Conservation (phyloP, 257 asterid species). For the Jacaranda mimosifolia region DNA sequence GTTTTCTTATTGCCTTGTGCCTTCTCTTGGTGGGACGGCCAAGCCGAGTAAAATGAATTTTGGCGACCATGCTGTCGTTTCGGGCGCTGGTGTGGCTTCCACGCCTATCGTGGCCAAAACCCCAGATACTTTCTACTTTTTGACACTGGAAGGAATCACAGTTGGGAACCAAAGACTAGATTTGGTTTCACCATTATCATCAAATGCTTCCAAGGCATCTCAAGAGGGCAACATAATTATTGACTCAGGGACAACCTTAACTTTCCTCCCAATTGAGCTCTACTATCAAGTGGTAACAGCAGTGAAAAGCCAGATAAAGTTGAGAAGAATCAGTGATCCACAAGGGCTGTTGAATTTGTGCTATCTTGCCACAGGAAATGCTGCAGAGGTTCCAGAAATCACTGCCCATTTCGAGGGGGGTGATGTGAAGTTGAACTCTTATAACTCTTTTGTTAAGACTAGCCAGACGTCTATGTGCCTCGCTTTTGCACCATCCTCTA, state of each 20-base stretch:
- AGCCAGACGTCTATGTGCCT: slow-evolving; percentile 45
- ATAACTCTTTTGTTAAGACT: slow-evolving; percentile 42
- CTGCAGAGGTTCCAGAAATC: slow-evolving; percentile 40
- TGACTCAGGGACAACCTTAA: slow-evolving; percentile 68
- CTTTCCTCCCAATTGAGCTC: slow-evolving; percentile 49
- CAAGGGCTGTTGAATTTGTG: slow-evolving; percentile 46
- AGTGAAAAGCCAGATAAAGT: slow-evolving; percentile 26
- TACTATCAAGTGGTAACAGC: slow-evolving; percentile 29
- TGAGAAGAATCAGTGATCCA: slow-evolving; percentile 36
- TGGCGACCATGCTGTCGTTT: slow-evolving; percentile 47
- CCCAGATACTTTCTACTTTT: slow-evolving; percentile 45
- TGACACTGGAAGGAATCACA: slow-evolving; percentile 60
- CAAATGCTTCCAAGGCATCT: not conserved
- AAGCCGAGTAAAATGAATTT: slow-evolving; percentile 57
- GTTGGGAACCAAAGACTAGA: slow-evolving; percentile 44
- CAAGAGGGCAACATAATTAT: slow-evolving; percentile 57
- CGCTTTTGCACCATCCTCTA: slow-evolving; percentile 40
- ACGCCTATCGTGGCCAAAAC: slow-evolving; percentile 50
- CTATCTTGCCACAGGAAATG: slow-evolving; percentile 20
- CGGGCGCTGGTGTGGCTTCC: slow-evolving; percentile 50
- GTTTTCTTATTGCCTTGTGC: slow-evolving; percentile 76
- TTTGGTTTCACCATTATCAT: not conserved
- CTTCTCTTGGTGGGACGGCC: not conserved
- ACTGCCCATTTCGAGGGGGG: slow-evolving; percentile 65
- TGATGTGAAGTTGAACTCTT: slow-evolving; percentile 53